Evolutionary conservation across 2,329 filamentous ascomycete genomes (phyloP), one percentile per base, ranked within the genome.

Genomic region (Eutypella sp.): DNA sequence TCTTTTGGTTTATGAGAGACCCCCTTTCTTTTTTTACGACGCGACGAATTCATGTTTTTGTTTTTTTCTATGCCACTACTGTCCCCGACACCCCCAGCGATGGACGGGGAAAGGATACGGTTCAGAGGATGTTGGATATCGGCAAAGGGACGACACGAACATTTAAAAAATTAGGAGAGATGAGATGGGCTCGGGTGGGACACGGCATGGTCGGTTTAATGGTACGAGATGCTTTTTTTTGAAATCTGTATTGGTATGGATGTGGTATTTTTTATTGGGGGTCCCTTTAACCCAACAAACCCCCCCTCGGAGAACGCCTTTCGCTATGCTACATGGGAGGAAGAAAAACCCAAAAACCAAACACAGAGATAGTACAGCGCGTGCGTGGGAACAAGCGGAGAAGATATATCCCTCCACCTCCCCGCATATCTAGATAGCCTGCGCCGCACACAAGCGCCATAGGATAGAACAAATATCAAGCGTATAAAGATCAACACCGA

Each of bases 201-300:
- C n/a, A n/a, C n/a, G n/a, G n/a, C n/a, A n/a, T n/a, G n/a, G n/a
- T n/a, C n/a, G n/a, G n/a, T n/a, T n/a, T n/a, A n/a, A n/a, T n/a
- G n/a, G n/a, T n/a, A n/a, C n/a, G n/a, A n/a, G n/a, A n/a, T n/a
- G n/a, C n/a, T n/a, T n/a, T n/a, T n/a, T n/a, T n/a, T n/a, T n/a
- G n/a, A n/a, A n/a, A n/a, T n/a, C n/a, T n/a, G 36, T 49, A 34
- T 34, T 34, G 31, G 7, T n/a, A 16, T n/a, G 10, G 18, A 47
- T 45, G 23, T 51, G 48, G 55, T 60, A 57, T 55, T 48, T 29
- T n/a, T n/a, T n/a, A n/a, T n/a, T n/a, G n/a, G n/a, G n/a, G n/a
- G n/a, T n/a, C n/a, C n/a, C n/a, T n/a, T n/a, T n/a, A n/a, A n/a
- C n/a, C n/a, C n/a, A n/a, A n/a, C n/a, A n/a, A n/a, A n/a, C n/a